These are phyloP conservation scores for Linderniella brevidens DNA, from an alignment of 257 asterid species.

Conservation along the genomic window DNA sequence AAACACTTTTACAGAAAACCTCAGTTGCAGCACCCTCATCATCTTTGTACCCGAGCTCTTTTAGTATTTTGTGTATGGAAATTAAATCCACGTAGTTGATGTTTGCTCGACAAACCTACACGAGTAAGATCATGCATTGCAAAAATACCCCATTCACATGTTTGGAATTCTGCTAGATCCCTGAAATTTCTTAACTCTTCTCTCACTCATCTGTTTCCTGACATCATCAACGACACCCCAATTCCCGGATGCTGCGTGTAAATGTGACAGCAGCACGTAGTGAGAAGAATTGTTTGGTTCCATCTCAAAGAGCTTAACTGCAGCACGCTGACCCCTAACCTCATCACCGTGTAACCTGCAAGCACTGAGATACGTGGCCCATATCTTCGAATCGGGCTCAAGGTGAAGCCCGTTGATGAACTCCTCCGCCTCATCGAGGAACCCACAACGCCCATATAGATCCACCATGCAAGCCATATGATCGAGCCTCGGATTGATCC, in stretches of 20 bases:
- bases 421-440: constrained; percentile 56
- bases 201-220: constrained; percentile 52
- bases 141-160: no score
- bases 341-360: constrained; percentile 89
- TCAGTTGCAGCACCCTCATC: constrained; percentile 60
- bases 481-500: constrained; percentile 47
- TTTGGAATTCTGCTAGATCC: constrained; percentile 51
- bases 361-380: constrained; percentile 71
- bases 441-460: constrained; percentile 84
- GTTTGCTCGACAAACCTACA: no score
- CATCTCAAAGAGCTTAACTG: constrained; percentile 59
- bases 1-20: constrained; percentile 14
- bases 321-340: constrained; percentile 51
- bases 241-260: constrained; percentile 67
- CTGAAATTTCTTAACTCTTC: constrained; percentile 46
- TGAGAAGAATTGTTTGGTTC: constrained; percentile 60
- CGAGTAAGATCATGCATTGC: no score
- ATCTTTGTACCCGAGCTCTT: constrained; percentile 49
- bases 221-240: constrained; percentile 58
- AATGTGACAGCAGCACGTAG: constrained; percentile 65
- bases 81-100: constrained; percentile 27
- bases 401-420: constrained; percentile 38
- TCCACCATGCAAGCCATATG: constrained; percentile 90
- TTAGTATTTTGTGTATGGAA: constrained; percentile 48
- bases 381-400: constrained; percentile 62